Evolutionary conservation across 345 rosid genomes (phyloP), one percentile per base, ranked within the genome.

Genomic region (Lepidium sativum): DNA sequence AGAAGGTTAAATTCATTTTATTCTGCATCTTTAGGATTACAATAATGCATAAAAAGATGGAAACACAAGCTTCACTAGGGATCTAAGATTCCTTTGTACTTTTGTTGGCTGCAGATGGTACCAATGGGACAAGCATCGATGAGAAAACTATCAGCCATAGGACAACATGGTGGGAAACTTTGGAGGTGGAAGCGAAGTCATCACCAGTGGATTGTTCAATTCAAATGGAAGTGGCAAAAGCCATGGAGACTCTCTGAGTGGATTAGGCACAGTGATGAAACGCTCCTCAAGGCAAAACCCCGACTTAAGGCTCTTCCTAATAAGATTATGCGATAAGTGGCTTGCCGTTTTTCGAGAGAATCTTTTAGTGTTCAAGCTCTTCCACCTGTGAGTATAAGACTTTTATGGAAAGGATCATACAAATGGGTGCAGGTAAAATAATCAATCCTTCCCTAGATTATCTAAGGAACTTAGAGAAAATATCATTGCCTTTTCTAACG

Each of bases 131-230:
- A 85, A 63, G 65, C 82, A 60, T 81, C 99, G 6, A 82, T 75
- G 82, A 88, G 79, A 67, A 94, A 78, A 77, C 68, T 84, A 72
- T 82, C 86, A 45, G 82, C 79, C 16, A 67, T 81, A 21, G 89
- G 95, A 49, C 80, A 86, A 72, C 83, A 53, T 0, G 67, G 89
- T 66, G 97, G 96, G 65, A 94, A 84, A 72, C 81, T 94, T 54
- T 90, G 99, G 99, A 90, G 99, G 81, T 94, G 99, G 99, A 94
- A 94, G 78, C 88, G 99, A 80, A 86, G 99, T 68, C 99, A 94
- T 79, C 97, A 90, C 73, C 95, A 86, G 52, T 94, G 99, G 97
- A 89, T 85, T 38, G 73, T 94, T 75, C 99, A 94, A 61, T 94
- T 88, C 82, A 94, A 94, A 75, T 94, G 96, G 95, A 94, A 94